Base-by-base conservation (phyloP, 2,329 filamentous ascomycete genomes). In the Thermothelomyces thermophilus region DNA sequence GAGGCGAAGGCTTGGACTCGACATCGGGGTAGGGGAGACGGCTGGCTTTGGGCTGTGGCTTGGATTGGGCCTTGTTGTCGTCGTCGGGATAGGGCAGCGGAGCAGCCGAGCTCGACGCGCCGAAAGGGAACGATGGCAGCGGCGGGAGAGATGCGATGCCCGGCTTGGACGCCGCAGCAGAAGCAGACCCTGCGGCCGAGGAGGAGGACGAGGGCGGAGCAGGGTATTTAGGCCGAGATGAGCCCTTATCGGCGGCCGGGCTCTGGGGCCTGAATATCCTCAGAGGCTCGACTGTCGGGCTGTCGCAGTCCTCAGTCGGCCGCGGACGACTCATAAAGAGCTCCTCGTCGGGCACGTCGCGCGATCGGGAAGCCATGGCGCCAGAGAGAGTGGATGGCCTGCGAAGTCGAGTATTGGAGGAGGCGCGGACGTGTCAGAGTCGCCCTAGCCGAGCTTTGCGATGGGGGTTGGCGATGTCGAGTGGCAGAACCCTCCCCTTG, bases 261-360 rank as follows among this genome's bases (percentile, higher is more conserved):
- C 83, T 86, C 60, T 82, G 79, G 50, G 84, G 82, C 68, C 94
- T 94, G 72, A 84, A 84, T 66, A 95, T 94, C 63, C 88, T 82
- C 68, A 95, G 70, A 53, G 90, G 90, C 62, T 87, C 87, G 59
- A 95, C 79, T 16, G 86, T 87, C 51, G 89, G 87, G 61, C 87
- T 89, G 61, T 89, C 82, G 64, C 70, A 68, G 53, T 72, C 73
- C 41, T 77, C 73, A 10, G 70, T 67, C 8, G 62, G 55, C 8
- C 71, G 71, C 48, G 75, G 76, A 44, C 73, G 76, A 64, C 68
- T 79, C 68, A 94, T 78, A 71, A 94, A 91, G 73, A 94, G 84
- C 75, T 91, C 88, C 68, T 90, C 84, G 26, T 89, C 85, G 22
- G 84, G 80, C 59, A 84, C 74, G 61, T 84, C 84, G 63, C 84